Evolutionary conservation across 1,284 basidiomycete genomes (phyloP).

Genomic region (Apiotrichum veenhuisii): DNA sequence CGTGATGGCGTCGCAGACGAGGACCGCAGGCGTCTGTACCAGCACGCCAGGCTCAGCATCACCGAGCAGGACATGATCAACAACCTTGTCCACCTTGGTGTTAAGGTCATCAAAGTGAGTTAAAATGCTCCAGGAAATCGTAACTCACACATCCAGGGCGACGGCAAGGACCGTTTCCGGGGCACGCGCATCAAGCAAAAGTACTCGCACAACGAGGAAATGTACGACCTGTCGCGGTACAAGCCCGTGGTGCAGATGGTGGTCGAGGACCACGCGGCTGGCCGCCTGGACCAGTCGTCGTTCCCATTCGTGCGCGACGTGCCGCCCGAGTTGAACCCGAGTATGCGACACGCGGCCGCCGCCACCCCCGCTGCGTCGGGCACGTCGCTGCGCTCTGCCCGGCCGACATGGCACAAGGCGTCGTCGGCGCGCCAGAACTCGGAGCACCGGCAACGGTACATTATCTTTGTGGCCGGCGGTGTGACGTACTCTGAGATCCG

Average conservation of each 20-base stretch:
- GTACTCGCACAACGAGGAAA: slow-evolving; percentile 64
- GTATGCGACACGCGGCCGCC: slow-evolving; percentile 4
- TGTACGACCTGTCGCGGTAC: slow-evolving; percentile 93
- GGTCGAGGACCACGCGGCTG: slow-evolving; percentile 79
- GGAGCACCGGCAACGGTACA: slow-evolving; percentile 64
- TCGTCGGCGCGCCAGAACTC: slow-evolving; percentile 50
- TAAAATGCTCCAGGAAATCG: slow-evolving; percentile 34
- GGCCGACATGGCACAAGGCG: slow-evolving; percentile 72
- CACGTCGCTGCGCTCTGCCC: slow-evolving; percentile 67
- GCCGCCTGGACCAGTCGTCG: slow-evolving; percentile 68
- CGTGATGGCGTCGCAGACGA: slow-evolving; percentile 97
- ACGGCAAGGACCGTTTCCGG: slow-evolving; percentile 54
- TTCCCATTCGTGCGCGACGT: slow-evolving; percentile 92
- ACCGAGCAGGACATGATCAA: slow-evolving; percentile 94
- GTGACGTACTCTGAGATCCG: slow-evolving; percentile 95
- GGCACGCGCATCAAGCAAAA: slow-evolving; percentile 80
- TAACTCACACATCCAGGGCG: background rate
- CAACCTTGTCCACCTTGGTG: slow-evolving; percentile 76
- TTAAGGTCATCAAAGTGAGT: slow-evolving; percentile 64
- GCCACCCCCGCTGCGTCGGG: slow-evolving; percentile 3
- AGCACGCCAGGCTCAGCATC: slow-evolving; percentile 86
- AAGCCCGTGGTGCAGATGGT: slow-evolving; percentile 81
- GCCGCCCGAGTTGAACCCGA: slow-evolving; percentile 56
- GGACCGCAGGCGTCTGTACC: slow-evolving; percentile 87
- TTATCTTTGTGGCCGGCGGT: slow-evolving; percentile 92